These are phyloP conservation scores for Rhododendron simsii DNA, from an alignment of 148 eudicot genomes.

Conservation along the genomic window DNA sequence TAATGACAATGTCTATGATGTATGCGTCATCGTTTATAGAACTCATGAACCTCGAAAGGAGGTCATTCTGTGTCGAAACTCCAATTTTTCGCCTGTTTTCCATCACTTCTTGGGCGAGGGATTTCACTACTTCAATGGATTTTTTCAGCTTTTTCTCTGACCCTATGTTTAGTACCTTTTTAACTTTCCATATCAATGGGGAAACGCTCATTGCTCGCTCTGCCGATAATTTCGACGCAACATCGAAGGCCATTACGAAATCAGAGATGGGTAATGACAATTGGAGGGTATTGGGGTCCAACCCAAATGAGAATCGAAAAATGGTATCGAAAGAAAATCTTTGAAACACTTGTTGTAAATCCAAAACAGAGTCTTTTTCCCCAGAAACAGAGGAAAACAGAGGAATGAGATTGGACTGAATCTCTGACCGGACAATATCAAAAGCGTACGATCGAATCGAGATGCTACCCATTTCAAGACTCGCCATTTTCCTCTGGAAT, in stretches of 20 bases:
- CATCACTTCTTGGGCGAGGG: too few species aligned
- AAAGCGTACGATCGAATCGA: conserved; percentile 20
- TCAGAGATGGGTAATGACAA: conserved; percentile 18
- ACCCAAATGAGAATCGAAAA: conserved; percentile 24
- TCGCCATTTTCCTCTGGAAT: conserved; percentile 28
- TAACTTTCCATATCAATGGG: too few species aligned
- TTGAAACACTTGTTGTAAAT: too few species aligned
- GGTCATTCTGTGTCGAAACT: too few species aligned
- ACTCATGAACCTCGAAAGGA: too few species aligned
- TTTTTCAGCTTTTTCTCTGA: too few species aligned
- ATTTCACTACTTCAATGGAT: too few species aligned
- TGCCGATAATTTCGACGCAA: conserved; percentile 8
- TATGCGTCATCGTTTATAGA: too few species aligned
- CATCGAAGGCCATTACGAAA: conserved; percentile 5
- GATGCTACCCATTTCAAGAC: conserved; percentile 15
- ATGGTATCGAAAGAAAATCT: conserved; percentile 15
- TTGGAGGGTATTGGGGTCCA: conserved; percentile 18
- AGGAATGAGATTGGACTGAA: conserved; percentile 12
- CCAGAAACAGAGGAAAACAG: neutral
- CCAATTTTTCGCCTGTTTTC: too few species aligned
- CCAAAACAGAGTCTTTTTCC: neutral
- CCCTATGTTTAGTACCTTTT: too few species aligned
- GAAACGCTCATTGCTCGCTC: too few species aligned
- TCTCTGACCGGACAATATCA: conserved; percentile 7
- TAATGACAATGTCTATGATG: too few species aligned